Percentiles rank a stretch among this genome's conserved stretches.
Evolutionary conservation across 129 eudicot species (phyloP).

Genomic region (Oenanthe sinensis): DNA sequence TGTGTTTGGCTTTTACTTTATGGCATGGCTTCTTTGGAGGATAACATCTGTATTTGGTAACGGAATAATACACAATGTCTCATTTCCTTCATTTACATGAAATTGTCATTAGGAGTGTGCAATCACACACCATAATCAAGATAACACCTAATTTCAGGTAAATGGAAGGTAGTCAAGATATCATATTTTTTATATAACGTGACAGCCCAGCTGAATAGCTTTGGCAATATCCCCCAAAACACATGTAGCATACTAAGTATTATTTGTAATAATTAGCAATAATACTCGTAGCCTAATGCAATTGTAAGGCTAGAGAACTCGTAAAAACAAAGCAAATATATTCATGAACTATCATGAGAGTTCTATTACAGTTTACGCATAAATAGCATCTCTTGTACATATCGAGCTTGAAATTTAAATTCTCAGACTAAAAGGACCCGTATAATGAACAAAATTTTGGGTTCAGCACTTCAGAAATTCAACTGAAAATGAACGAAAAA

Average conservation of each 20-base stretch:
- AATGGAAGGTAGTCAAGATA: neutral
- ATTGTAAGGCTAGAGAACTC: neutral
- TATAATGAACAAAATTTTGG: neutral
- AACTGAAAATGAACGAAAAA: neutral
- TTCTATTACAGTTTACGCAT: neutral
- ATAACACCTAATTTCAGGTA: neutral
- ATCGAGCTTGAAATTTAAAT: neutral
- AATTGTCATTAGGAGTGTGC: neutral
- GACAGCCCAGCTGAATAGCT: too few species aligned
- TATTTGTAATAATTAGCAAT: neutral
- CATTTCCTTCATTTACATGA: neutral
- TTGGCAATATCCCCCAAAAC: neutral
- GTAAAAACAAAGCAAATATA: neutral
- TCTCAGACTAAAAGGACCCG: neutral
- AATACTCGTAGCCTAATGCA: neutral
- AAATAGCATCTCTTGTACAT: neutral
- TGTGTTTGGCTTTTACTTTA: constrained; percentile 1
- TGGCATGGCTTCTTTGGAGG: neutral
- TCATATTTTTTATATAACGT: neutral
- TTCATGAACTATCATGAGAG: neutral
- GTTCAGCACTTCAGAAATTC: neutral
- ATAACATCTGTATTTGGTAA: neutral
- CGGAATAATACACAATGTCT: neutral
- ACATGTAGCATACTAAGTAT: neutral
- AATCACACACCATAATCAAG: neutral